Evolutionary conservation across 257 asterid genomes (phyloP).

Genomic region (Solanum rostratum): DNA sequence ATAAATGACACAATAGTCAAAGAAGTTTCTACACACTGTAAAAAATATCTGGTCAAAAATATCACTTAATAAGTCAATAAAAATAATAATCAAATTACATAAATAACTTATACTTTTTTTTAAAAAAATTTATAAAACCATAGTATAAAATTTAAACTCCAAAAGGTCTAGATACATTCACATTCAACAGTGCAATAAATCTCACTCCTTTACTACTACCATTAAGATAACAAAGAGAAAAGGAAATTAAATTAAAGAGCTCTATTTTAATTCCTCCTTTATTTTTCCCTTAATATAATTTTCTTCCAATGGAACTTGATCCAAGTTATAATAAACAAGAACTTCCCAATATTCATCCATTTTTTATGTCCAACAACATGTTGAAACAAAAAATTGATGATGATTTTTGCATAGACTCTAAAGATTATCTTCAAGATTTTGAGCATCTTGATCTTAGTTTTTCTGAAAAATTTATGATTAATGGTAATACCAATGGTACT

Average conservation of each 20-base stretch:
- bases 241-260: neutral
- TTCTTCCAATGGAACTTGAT: slow-evolving; percentile 11
- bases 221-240: slow-evolving; percentile 4
- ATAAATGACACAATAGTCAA: neutral
- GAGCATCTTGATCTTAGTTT: slow-evolving; percentile 36
- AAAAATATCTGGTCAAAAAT: neutral
- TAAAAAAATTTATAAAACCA: neutral
- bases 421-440: slow-evolving; percentile 45
- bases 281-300: neutral
- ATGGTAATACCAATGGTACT: slow-evolving; percentile 6
- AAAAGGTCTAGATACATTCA: slow-evolving; percentile 2
- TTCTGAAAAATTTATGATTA: slow-evolving; percentile 10
- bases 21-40: neutral
- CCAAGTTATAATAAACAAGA: neutral
- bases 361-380: slow-evolving; percentile 10
- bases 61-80: neutral
- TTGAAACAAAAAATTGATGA: slow-evolving; percentile 29
- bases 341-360: neutral
- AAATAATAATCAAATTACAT: neutral
- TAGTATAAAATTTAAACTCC: neutral
- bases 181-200: slow-evolving; percentile 11
- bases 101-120: neutral
- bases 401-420: slow-evolving; percentile 22
- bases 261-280: neutral
- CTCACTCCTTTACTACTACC: slow-evolving; percentile 2